Percentiles rank a stretch among this genome's conserved stretches.
These are phyloP conservation scores for Biscogniauxia mediterranea DNA, from an alignment of 2,329 filamentous ascomycete species.

Conservation along the genomic window DNA sequence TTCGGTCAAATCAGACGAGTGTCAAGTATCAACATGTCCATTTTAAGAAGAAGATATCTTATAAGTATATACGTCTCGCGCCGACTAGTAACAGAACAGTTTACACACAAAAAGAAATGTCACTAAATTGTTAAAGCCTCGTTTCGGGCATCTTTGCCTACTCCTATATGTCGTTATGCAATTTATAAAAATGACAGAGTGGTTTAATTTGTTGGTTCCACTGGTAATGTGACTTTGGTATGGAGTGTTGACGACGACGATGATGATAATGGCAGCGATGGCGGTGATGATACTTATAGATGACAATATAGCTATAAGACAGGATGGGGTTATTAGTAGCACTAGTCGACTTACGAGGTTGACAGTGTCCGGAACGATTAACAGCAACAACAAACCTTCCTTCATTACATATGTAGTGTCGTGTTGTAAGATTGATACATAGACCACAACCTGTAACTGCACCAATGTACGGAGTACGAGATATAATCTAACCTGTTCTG, in stretches of 20 bases:
- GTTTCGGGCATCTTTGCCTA: not conserved
- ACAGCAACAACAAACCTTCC: not conserved
- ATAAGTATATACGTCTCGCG: too few relatives aligned
- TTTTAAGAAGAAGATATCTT: too few relatives aligned
- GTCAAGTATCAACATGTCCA: too few relatives aligned
- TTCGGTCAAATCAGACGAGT: not conserved
- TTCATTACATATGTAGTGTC: too few relatives aligned
- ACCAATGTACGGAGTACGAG: not conserved
- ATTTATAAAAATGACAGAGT: not conserved
- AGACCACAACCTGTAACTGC: not conserved
- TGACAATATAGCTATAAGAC: not conserved
- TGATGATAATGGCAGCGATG: not conserved
- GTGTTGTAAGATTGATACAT: too few relatives aligned
- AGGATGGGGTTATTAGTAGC: too few relatives aligned
- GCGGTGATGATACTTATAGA: not conserved
- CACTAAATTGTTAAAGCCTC: not conserved
- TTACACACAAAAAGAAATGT: too few relatives aligned
- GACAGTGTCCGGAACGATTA: not conserved
- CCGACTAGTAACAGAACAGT: too few relatives aligned
- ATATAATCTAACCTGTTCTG: not conserved
- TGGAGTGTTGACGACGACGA: not conserved
- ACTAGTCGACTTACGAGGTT: not conserved
- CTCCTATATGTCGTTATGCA: not conserved
- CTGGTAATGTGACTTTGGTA: not conserved
- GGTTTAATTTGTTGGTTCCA: conserved; percentile 2